Conservation (phyloP, 371 early-diverging fungal species). For the Mucor circinelloides region DNA sequence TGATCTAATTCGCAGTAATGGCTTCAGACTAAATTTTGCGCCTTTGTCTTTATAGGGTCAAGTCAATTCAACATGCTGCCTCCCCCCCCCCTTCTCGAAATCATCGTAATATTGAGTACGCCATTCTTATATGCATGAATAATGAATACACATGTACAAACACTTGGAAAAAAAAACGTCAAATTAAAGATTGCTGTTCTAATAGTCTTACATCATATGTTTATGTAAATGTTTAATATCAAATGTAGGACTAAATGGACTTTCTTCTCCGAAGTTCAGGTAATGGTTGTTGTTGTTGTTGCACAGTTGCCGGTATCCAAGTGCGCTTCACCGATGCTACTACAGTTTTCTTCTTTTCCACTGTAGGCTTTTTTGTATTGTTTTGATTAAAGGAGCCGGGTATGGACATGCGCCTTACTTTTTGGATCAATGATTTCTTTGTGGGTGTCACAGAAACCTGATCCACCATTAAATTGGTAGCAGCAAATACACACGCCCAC, state of each 20-base stretch:
- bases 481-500: slow-evolving; percentile 42
- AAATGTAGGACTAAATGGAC: slow-evolving; percentile 15
- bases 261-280: slow-evolving; percentile 17
- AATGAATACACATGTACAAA: not conserved
- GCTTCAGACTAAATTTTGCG: not conserved
- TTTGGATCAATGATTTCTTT: not conserved
- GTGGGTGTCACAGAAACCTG: slow-evolving; percentile 18
- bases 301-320: slow-evolving; percentile 16
- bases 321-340: slow-evolving; percentile 2
- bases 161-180: not conserved
- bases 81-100: not conserved
- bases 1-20: not conserved
- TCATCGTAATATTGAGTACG: not conserved
- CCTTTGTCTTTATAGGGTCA: not conserved
- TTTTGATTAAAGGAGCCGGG: slow-evolving; percentile 26
- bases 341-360: not conserved
- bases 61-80: not conserved
- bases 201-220: not conserved
- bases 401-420: slow-evolving; percentile 19
- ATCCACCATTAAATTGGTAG: slow-evolving; percentile 39
- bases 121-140: not conserved
- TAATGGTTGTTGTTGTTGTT: slow-evolving; percentile 6
- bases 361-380: not conserved
- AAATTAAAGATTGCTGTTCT: not conserved
- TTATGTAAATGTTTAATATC: not conserved